Percentiles rank a stretch among this genome's conserved stretches.
These are phyloP conservation scores for Fusarium globosum DNA, from an alignment of 2,329 filamentous ascomycete species.

Conservation along the genomic window DNA sequence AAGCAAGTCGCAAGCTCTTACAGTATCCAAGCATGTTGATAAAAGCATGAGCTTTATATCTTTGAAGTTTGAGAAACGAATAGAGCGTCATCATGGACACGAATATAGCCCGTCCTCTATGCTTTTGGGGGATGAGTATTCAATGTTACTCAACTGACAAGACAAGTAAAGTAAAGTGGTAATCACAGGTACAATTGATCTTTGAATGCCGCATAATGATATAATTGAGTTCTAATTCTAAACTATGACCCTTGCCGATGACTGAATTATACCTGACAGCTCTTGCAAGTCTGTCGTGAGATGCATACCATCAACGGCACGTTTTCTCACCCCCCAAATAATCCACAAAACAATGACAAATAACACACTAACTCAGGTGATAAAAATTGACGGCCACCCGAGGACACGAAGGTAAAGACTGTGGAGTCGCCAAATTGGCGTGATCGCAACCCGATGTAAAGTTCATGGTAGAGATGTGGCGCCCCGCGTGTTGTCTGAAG, in stretches of 20 bases:
- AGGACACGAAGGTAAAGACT: background rate
- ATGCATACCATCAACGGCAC: background rate
- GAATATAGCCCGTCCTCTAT: background rate
- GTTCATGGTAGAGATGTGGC: background rate
- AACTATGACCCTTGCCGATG: background rate
- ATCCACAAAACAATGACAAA: background rate
- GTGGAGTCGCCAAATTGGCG: background rate
- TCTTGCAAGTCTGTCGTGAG: background rate
- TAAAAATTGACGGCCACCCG: background rate
- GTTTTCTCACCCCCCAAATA: background rate
- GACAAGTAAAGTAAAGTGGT: too few species aligned
- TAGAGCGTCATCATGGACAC: background rate
- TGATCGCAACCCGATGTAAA: background rate
- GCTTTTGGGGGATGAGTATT: background rate
- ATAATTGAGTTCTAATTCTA: conserved; percentile 7
- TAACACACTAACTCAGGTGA: background rate
- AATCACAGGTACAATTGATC: background rate
- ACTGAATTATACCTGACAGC: background rate
- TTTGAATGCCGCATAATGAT: background rate
- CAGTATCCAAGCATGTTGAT: background rate
- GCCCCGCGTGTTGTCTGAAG: background rate
- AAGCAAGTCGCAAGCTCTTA: too few species aligned
- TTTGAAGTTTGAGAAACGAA: background rate
- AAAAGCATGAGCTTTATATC: too few species aligned
- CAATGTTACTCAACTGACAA: too few species aligned